Evolutionary conservation across 495 filamentous ascomycete species (phyloP).

Genomic region (Darksidea phi): DNA sequence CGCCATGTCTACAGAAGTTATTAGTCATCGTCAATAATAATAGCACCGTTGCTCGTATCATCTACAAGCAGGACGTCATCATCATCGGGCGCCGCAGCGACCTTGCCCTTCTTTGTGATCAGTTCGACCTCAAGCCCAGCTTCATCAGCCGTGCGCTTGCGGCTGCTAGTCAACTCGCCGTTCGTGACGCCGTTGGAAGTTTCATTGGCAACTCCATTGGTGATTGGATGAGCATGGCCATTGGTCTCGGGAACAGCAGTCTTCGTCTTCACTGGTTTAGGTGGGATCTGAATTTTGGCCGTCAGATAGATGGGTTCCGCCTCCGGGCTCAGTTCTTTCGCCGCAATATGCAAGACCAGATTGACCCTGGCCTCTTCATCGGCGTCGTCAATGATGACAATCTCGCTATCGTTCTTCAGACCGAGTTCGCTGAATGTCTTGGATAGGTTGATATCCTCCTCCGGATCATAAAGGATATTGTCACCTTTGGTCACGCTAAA

Average conservation of each 20-base stretch:
- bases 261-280: constrained; percentile 42
- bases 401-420: constrained; percentile 66
- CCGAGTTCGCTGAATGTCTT: constrained; percentile 81
- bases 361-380: constrained; percentile 82
- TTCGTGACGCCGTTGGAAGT: neutral
- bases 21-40: constrained; percentile 68
- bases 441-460: constrained; percentile 78
- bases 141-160: constrained; percentile 45
- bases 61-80: constrained; percentile 53
- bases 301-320: constrained; percentile 50
- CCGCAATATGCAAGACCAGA: constrained; percentile 63
- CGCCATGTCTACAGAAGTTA: too few species aligned
- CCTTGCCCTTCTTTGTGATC: constrained; percentile 49
- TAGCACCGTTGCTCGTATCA: constrained; percentile 62
- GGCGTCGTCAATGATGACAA: constrained; percentile 82
- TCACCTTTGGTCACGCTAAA: constrained; percentile 70
- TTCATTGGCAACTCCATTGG: constrained; percentile 17
- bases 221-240: constrained; percentile 19
- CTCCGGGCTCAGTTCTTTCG: constrained; percentile 48
- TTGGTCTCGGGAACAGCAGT: constrained; percentile 33
- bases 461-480: constrained; percentile 81
- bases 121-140: constrained; percentile 46
- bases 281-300: constrained; percentile 51
- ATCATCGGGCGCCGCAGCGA: constrained; percentile 36
- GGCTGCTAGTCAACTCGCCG: constrained; percentile 19